Evolutionary conservation across 1,284 basidiomycete species (phyloP).

Genomic region (Volvariella volvacea): DNA sequence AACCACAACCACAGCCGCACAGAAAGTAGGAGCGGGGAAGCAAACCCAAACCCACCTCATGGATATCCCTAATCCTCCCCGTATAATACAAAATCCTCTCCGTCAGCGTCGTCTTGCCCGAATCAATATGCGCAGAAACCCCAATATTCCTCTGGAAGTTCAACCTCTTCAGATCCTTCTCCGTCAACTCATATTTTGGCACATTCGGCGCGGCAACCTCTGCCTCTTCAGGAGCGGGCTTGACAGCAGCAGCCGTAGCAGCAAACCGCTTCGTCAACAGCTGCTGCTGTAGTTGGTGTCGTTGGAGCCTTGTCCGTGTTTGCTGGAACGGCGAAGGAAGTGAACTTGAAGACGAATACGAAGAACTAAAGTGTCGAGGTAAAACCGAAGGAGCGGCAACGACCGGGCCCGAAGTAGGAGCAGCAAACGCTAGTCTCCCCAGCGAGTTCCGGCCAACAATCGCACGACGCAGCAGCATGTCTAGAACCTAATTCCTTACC

Average conservation of each 20-base stretch:
- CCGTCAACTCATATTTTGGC: constrained; percentile 34
- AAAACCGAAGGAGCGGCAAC: not conserved
- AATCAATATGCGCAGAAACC: constrained; percentile 92
- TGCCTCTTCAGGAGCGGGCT: constrained; percentile 13
- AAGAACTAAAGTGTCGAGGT: not conserved
- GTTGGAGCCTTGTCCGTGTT: not conserved
- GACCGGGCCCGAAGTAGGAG: no score
- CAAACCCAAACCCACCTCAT: constrained; percentile 66
- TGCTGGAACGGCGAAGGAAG: not conserved
- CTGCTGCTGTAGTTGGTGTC: not conserved
- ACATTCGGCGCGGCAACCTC: constrained; percentile 11
- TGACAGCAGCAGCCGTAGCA: constrained; percentile 23
- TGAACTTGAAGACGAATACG: not conserved
- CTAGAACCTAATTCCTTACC: no score
- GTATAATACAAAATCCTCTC: constrained; percentile 97
- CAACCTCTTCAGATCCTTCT: constrained; percentile 50
- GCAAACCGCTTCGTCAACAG: constrained; percentile 14
- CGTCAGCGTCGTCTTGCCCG: constrained; percentile 98
- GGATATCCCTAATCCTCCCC: constrained; percentile 92
- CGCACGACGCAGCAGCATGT: no score
- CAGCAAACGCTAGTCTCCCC: no score
- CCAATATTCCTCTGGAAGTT: constrained; percentile 76
- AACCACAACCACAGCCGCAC: constrained; percentile 2
- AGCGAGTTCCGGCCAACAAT: no score
- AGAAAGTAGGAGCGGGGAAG: constrained; percentile 12